Percentiles rank a stretch among this genome's conserved stretches.
Evolutionary conservation across 495 filamentous ascomycete species (phyloP).

Genomic region (Aspergillus diversus): DNA sequence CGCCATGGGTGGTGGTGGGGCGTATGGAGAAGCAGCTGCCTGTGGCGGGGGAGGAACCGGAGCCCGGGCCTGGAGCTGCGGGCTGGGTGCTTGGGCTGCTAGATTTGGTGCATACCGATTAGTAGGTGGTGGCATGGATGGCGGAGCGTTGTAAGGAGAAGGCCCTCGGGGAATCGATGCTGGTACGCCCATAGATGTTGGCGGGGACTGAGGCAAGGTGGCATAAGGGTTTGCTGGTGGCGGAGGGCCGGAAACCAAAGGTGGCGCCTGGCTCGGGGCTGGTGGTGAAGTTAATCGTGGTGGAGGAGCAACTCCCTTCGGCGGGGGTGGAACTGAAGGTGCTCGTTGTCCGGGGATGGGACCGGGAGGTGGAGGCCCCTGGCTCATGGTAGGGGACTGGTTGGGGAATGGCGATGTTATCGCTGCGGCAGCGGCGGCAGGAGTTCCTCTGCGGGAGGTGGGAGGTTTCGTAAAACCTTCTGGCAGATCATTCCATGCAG

Average conservation of each 20-base stretch:
- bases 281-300: slow-evolving; percentile 60
- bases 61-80: slow-evolving; percentile 44
- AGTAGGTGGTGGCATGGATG: slow-evolving; percentile 69
- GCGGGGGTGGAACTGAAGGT: slow-evolving; percentile 59
- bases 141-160: slow-evolving; percentile 89
- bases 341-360: slow-evolving; percentile 43
- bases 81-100: slow-evolving; percentile 53
- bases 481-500: slow-evolving; percentile 94
- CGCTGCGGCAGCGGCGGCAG: slow-evolving; percentile 54
- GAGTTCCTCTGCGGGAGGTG: slow-evolving; percentile 69
- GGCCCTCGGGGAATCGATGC: slow-evolving; percentile 71
- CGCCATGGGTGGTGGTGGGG: slow-evolving; percentile 48
- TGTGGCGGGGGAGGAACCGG: slow-evolving; percentile 56
- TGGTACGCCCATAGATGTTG: slow-evolving; percentile 45
- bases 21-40: slow-evolving; percentile 62
- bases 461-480: slow-evolving; percentile 76
- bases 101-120: slow-evolving; percentile 89
- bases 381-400: slow-evolving; percentile 59
- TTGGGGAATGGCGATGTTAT: slow-evolving; percentile 71
- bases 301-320: slow-evolving; percentile 53
- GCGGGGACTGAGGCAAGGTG: slow-evolving; percentile 47
- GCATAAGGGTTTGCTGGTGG: slow-evolving; percentile 75
- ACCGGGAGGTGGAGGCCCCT: slow-evolving; percentile 47
- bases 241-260: slow-evolving; percentile 51
- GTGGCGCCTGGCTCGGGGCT: slow-evolving; percentile 40